A percentile compares a stretch with the other conserved stretches of the same genome.
phyloP scores from a whole-genome alignment of 176 grass and related monocot species.

The Carex littledalei region DNA sequence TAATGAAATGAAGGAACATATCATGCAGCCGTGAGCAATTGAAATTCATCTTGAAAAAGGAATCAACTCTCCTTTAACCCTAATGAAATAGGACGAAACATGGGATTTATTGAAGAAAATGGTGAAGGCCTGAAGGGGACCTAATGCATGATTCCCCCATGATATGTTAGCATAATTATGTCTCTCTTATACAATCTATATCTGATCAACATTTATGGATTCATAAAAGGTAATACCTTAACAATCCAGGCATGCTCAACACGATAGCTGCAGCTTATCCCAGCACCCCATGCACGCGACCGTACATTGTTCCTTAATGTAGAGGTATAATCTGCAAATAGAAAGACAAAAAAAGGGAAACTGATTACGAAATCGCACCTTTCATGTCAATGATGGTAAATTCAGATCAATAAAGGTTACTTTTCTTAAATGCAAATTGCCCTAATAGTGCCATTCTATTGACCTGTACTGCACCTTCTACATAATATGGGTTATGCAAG shows the following conservation, averaged over 20 bases:
- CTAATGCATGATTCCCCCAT: not conserved
- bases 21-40: not conserved
- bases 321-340: conserved; percentile 77
- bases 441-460: not conserved
- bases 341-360: conserved; percentile 20
- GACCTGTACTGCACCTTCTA: not conserved
- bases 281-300: conserved; percentile 94
- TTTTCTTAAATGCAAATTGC: not conserved
- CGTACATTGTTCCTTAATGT: conserved; percentile 94
- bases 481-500: not conserved
- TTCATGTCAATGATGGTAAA: not conserved
- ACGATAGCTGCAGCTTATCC: conserved; percentile 89
- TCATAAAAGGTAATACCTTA: conserved; percentile 53
- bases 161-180: conserved; percentile 4
- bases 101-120: conserved; percentile 16
- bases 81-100: not conserved
- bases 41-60: not conserved
- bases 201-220: not conserved
- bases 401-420: not conserved
- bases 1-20: not conserved
- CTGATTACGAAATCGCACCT: not conserved
- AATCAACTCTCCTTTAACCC: not conserved
- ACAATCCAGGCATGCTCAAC: conserved; percentile 92
- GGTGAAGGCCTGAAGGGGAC: not conserved
- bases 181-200: conserved; percentile 4